Evolutionary conservation across 148 eudicot genomes (phyloP).

Genomic region (Spergularia marina): DNA sequence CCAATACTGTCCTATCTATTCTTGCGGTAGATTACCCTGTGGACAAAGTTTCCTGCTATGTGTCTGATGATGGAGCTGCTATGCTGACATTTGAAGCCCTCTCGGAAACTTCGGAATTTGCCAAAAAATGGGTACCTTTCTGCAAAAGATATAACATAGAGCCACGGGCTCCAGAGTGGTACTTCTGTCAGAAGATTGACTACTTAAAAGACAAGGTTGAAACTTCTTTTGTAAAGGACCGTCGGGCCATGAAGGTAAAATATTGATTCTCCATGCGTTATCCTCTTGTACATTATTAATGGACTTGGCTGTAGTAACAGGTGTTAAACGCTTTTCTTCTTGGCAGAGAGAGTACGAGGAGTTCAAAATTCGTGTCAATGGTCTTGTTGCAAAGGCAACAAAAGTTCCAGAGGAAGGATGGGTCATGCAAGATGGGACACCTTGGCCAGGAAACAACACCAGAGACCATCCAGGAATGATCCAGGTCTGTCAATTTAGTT

Average conservation of each 20-base stretch:
- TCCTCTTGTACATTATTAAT: background rate
- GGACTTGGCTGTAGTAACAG: background rate
- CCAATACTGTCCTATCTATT: conserved; percentile 46
- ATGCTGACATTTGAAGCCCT: conserved; percentile 48
- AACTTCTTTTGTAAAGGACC: conserved; percentile 41
- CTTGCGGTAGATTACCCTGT: conserved; percentile 50
- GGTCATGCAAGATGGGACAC: conserved; percentile 50
- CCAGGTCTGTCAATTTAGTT: conserved; percentile 28
- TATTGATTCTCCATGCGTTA: background rate
- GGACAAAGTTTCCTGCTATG: conserved; percentile 51
- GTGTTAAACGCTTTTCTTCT: background rate
- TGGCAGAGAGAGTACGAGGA: conserved; percentile 51
- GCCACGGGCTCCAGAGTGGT: conserved; percentile 51
- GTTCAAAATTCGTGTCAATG: conserved; percentile 43
- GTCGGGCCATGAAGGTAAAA: conserved; percentile 42
- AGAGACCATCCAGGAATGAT: conserved; percentile 54
- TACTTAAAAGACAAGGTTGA: conserved; percentile 43
- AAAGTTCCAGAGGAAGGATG: conserved; percentile 51
- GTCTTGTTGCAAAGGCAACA: conserved; percentile 44
- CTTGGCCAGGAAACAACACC: conserved; percentile 51
- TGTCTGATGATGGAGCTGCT: conserved; percentile 54
- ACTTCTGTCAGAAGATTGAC: conserved; percentile 39
- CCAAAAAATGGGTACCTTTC: conserved; percentile 47
- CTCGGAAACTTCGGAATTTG: conserved; percentile 45
- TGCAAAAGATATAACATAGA: conserved; percentile 35